Conservation (phyloP, 169 alveolate genomes). For the Cryptosporidium felis region DNA sequence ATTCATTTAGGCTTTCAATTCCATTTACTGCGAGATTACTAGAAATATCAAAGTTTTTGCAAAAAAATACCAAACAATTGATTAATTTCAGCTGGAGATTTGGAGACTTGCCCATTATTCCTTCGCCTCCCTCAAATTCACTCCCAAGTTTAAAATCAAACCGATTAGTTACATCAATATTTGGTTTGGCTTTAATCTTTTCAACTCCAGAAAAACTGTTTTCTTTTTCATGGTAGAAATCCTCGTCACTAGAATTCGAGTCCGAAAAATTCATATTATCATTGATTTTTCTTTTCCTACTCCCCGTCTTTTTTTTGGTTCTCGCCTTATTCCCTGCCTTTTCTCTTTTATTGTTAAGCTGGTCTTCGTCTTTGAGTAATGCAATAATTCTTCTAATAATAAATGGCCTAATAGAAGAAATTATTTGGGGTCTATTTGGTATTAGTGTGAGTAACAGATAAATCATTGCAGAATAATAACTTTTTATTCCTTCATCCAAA, state of each 20-base stretch:
- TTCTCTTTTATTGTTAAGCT: not conserved
- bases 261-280: not conserved
- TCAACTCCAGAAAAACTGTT: constrained; percentile 29
- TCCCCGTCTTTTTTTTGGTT: not conserved
- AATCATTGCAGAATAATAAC: constrained; percentile 68
- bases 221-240: constrained; percentile 7
- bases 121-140: not conserved
- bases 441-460: constrained; percentile 12
- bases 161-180: not conserved
- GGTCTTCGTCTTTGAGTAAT: not conserved
- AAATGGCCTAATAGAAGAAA: constrained; percentile 26
- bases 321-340: not conserved
- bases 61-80: constrained; percentile 4
- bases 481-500: not conserved
- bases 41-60: constrained; percentile 36
- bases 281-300: not conserved
- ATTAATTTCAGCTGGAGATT: constrained; percentile 35
- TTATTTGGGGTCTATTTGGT: constrained; percentile 51
- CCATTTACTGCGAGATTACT: constrained; percentile 8
- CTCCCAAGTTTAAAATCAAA: too few relatives aligned
- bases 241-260: not conserved
- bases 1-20: constrained; percentile 38
- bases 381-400: constrained; percentile 41
- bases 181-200: not conserved
- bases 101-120: not conserved